A percentile compares a stretch with the other conserved stretches of the same genome.
These are phyloP conservation scores for Botryotinia narcissicola DNA, from an alignment of 2,329 filamentous ascomycete species.

Conservation along the genomic window DNA sequence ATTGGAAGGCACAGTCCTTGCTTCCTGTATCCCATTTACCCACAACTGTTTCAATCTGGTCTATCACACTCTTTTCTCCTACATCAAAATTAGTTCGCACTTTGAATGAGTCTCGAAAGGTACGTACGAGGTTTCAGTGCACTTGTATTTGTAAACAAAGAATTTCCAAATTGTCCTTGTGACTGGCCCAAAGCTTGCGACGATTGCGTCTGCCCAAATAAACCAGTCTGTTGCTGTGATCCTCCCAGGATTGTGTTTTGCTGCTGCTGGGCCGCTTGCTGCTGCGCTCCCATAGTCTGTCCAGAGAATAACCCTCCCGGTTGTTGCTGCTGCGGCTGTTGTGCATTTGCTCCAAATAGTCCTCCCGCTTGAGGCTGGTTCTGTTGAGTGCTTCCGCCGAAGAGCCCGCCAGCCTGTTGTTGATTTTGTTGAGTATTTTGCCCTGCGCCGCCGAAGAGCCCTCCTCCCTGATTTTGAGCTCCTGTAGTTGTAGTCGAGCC, in stretches of 20 bases:
- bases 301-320: conserved; percentile 21
- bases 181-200: conserved; percentile 21
- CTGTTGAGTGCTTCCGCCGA: conserved; percentile 32
- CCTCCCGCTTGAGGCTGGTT: conserved; percentile 28
- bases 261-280: conserved; percentile 23
- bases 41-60: conserved; percentile 69
- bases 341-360: conserved; percentile 22
- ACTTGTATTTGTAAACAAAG: conserved; percentile 35
- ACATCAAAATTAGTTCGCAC: conserved; percentile 26
- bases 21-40: conserved; percentile 72
- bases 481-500: conserved; percentile 39
- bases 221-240: conserved; percentile 20
- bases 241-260: conserved; percentile 22
- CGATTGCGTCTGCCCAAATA: conserved; percentile 25
- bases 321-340: conserved; percentile 23
- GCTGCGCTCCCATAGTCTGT: conserved; percentile 22
- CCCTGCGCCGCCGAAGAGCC: conserved; percentile 26
- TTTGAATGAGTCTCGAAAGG: neutral
- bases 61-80: conserved; percentile 70
- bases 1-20: conserved; percentile 70
- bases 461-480: conserved; percentile 26
- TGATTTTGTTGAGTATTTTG: conserved; percentile 30
- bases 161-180: conserved; percentile 31
- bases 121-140: conserved; percentile 34
- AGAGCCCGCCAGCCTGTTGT: conserved; percentile 34